Evolutionary conservation across 306 rosid genomes (phyloP), one percentile per base, ranked within the genome.

Genomic region (Prunus dulcis): DNA sequence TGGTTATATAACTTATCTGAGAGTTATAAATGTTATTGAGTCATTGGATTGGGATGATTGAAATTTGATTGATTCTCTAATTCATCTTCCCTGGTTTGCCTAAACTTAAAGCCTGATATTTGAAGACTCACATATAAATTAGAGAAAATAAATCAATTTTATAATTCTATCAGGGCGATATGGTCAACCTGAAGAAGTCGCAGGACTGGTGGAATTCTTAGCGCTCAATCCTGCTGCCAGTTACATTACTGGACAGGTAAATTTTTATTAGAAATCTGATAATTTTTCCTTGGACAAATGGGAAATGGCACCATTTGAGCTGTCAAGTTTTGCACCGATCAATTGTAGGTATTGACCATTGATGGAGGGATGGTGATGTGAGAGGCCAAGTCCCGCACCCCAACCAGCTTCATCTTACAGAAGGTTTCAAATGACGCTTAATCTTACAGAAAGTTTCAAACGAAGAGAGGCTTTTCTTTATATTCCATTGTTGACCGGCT

Each of bases 311-410:
- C 71, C 9, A 12, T 14, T 68, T 20, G 52, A 58, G 30, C n/a
- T 18, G 17, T 67, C 68, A 67, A 55, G 57, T 66, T 5, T 67
- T 63, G 56, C 30, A 3, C 68, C 57, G 14, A n/a, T 20, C 23
- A 15, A 3, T 73, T 80, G 74, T 80, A 95, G 98, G 97, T 91
- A 69, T 71, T 90, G 17, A 91, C 96, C 69, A 91, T 94, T 74
- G 97, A 94, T 75, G 98, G 98, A 45, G 98, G 98, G 63, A 90
- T 94, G 93, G 97, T 87, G 81, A 94, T 91, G 98, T 94, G 87
- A 79, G 46, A 7, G 71, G 43, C 23, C 1, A 5, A 17, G 65
- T 3, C 66, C 50, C 15, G 46, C 47, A 51, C 72, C 73, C 14
- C 63, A 18, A 41, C 61, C 32, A 5, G 45, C 75, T 67, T 25